Percentiles rank a stretch among this genome's conserved stretches.
Evolutionary conservation across 257 asterid species (phyloP).

Genomic region (Buddleja alternifolia): DNA sequence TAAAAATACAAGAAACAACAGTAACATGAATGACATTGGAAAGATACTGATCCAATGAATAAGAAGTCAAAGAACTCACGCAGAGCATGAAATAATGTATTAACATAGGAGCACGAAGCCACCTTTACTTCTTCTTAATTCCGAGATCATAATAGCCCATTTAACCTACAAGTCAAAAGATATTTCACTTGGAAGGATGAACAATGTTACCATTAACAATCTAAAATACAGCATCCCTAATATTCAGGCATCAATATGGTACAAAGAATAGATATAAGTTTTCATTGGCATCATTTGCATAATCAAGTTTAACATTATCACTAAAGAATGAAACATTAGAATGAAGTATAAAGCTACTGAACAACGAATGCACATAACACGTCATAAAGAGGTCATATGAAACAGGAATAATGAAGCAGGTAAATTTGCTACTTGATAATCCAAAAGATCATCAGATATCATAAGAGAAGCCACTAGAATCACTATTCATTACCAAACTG

Average conservation of each 20-base stretch:
- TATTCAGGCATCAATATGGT: slow-evolving; percentile 17
- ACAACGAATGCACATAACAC: neutral
- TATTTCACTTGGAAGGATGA: slow-evolving; percentile 78
- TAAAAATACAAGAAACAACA: slow-evolving; percentile 14
- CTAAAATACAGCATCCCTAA: slow-evolving; percentile 44
- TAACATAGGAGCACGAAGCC: slow-evolving; percentile 66
- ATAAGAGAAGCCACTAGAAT: slow-evolving; percentile 26
- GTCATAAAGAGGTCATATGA: neutral
- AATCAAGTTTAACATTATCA: neutral
- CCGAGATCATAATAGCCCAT: slow-evolving; percentile 94
- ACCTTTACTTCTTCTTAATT: slow-evolving; percentile 90
- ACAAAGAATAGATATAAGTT: slow-evolving; percentile 4
- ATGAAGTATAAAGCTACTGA: neutral
- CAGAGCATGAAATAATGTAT: slow-evolving; percentile 33
- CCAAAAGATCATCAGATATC: slow-evolving; percentile 27
- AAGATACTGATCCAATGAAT: neutral
- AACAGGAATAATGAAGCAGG: slow-evolving; percentile 19
- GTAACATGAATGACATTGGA: slow-evolving; percentile 18
- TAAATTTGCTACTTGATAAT: neutral
- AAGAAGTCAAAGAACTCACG: slow-evolving; percentile 26
- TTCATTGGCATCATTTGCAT: slow-evolving; percentile 5
- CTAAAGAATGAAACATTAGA: slow-evolving; percentile 14
- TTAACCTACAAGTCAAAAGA: slow-evolving; percentile 92
- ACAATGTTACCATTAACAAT: slow-evolving; percentile 53
- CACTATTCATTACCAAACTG: slow-evolving; percentile 37